A percentile compares a stretch with the other conserved stretches of the same genome.
These are phyloP conservation scores for Beauveria medogensis DNA, from an alignment of 2,329 filamentous ascomycete genomes.

Conservation along the genomic window DNA sequence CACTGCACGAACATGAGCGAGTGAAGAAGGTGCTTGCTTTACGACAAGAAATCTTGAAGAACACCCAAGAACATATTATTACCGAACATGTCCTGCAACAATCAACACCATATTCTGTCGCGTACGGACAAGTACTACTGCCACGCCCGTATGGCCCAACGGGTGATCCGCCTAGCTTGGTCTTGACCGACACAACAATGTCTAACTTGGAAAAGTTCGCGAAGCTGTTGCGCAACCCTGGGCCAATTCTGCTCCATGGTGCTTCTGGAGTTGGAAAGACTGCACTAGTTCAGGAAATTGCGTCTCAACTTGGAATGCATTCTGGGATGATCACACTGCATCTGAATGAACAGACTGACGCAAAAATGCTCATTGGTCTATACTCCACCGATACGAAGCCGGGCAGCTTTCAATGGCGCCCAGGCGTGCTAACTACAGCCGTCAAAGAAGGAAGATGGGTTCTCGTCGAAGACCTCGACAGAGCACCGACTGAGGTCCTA, in stretches of 20 bases:
- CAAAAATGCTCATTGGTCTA: conserved; percentile 89
- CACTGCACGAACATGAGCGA: conserved; percentile 48
- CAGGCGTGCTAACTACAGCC: conserved; percentile 88
- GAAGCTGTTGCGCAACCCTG: conserved; percentile 53
- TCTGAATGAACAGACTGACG: conserved; percentile 95
- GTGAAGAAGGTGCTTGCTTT: conserved; percentile 37
- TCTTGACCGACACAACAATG: conserved; percentile 65
- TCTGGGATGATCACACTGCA: conserved; percentile 86
- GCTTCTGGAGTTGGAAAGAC: conserved; percentile 87
- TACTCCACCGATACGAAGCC: conserved; percentile 85
- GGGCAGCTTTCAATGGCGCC: conserved; percentile 84
- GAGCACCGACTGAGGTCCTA: conserved; percentile 89
- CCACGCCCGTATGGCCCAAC: conserved; percentile 50
- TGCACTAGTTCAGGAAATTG: conserved; percentile 72
- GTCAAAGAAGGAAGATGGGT: conserved; percentile 94
- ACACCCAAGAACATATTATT: not conserved
- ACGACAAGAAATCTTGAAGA: conserved; percentile 29
- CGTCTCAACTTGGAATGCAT: conserved; percentile 69
- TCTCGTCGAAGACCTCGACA: conserved; percentile 91
- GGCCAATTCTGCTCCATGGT: conserved; percentile 75
- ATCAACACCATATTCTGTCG: conserved; percentile 53
- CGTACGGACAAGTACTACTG: conserved; percentile 59
- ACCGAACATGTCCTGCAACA: conserved; percentile 22
- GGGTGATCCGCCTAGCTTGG: conserved; percentile 41
- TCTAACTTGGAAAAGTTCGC: conserved; percentile 66